These are phyloP conservation scores for Noccaea caerulescens DNA, from an alignment of 345 rosid genomes.

Conservation along the genomic window DNA sequence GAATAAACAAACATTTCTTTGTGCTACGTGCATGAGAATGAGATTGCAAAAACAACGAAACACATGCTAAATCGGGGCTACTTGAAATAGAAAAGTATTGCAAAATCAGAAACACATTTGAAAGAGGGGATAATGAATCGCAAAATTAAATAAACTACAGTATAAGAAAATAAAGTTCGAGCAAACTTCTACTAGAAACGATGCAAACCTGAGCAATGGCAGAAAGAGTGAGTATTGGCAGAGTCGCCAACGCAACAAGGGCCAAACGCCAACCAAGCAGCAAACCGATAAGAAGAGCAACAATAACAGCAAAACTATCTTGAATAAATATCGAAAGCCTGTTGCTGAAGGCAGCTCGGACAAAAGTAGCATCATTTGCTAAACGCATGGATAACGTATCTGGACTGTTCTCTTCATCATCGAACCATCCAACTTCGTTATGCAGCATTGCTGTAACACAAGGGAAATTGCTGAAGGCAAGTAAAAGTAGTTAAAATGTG, in stretches of 20 bases:
- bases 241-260: conserved; percentile 90
- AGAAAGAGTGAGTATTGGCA: conserved; percentile 83
- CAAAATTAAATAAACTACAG: not conserved
- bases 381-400: conserved; percentile 97
- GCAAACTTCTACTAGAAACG: not conserved
- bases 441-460: conserved; percentile 89
- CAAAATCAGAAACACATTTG: conserved; percentile 21
- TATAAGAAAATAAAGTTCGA: conserved; percentile 4
- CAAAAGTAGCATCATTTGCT: conserved; percentile 99
- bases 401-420: conserved; percentile 93
- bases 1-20: not conserved
- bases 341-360: conserved; percentile 97
- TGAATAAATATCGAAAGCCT: conserved; percentile 98
- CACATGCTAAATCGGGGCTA: conserved; percentile 3
- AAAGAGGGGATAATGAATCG: not conserved
- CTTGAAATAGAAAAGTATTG: not conserved
- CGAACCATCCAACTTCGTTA: conserved; percentile 99
- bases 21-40: not conserved
- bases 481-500: conserved; percentile 35
- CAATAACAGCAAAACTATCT: conserved; percentile 88
- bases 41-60: not conserved
- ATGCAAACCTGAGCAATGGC: conserved; percentile 94
- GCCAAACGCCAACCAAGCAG: conserved; percentile 91
- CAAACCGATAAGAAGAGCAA: conserved; percentile 89
- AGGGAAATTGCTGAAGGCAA: conserved; percentile 31